Evolutionary conservation across 352 stramenopile species (phyloP).

Genomic region (Phytophthora syringae): DNA sequence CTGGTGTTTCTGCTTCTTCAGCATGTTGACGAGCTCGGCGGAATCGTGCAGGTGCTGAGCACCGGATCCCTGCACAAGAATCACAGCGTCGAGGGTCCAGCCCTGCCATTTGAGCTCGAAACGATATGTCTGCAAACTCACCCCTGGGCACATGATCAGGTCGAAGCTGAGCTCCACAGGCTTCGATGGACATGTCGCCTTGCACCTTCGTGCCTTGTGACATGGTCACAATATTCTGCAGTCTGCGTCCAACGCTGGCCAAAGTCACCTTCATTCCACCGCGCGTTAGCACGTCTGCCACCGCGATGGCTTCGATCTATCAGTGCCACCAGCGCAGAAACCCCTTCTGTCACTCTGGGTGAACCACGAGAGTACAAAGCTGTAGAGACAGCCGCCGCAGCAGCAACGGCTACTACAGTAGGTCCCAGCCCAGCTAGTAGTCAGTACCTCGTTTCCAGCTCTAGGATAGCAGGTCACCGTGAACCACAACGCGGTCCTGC

Average conservation of each 20-base stretch:
- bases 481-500: too few relatives aligned
- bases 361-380: too few relatives aligned
- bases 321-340: slow-evolving; percentile 76
- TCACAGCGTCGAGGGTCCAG: background rate
- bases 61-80: slow-evolving; percentile 51
- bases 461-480: too few relatives aligned
- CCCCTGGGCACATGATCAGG: slow-evolving; percentile 71
- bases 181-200: slow-evolving; percentile 64
- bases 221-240: slow-evolving; percentile 71
- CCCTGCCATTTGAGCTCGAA: background rate
- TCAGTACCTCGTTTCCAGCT: too few relatives aligned
- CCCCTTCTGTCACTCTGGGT: too few relatives aligned
- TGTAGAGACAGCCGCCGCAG: too few relatives aligned
- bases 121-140: slow-evolving; percentile 21
- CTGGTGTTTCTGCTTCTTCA: slow-evolving; percentile 62
- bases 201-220: slow-evolving; percentile 71
- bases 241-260: slow-evolving; percentile 56
- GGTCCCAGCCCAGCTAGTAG: too few relatives aligned
- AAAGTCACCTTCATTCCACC: slow-evolving; percentile 71
- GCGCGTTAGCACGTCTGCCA: slow-evolving; percentile 71
- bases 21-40: slow-evolving; percentile 49
- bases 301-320: slow-evolving; percentile 79
- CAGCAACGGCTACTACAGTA: too few relatives aligned
- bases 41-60: slow-evolving; percentile 70
- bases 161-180: slow-evolving; percentile 59